phyloP scores from a whole-genome alignment of 2,329 filamentous ascomycete genomes.

The Stachybotrys echinatus region DNA sequence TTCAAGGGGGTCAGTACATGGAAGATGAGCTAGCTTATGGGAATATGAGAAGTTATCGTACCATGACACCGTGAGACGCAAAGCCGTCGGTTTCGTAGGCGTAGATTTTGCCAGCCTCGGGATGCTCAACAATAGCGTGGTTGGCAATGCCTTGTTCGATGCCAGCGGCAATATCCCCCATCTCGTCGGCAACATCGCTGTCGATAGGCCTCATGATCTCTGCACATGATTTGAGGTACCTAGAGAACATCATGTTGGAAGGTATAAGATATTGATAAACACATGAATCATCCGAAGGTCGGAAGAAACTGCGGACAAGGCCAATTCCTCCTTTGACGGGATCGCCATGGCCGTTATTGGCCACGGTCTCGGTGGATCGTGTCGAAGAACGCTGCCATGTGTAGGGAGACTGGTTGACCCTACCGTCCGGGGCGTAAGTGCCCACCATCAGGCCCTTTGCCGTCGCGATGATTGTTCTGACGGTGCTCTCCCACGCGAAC shows the following conservation, averaged over 20 bases:
- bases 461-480: conserved; percentile 64
- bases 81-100: conserved; percentile 68
- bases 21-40: too few relatives aligned
- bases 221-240: conserved; percentile 50
- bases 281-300: conserved; percentile 84
- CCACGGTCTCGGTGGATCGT: conserved; percentile 74
- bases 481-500: conserved; percentile 65
- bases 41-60: conserved; percentile 6
- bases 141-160: conserved; percentile 64
- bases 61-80: conserved; percentile 55
- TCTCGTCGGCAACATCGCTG: conserved; percentile 48
- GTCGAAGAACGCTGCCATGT: conserved; percentile 71
- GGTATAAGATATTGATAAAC: conserved; percentile 85
- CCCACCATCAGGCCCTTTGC: conserved; percentile 66
- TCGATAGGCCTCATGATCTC: conserved; percentile 39
- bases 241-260: conserved; percentile 78
- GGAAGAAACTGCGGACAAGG: conserved; percentile 80
- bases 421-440: conserved; percentile 62
- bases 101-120: conserved; percentile 59
- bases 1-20: conserved; percentile 5
- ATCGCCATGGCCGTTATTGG: conserved; percentile 71
- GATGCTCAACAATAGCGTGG: conserved; percentile 60
- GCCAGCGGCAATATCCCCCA: conserved; percentile 48
- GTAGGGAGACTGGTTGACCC: conserved; percentile 57
- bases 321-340: conserved; percentile 76